Percentiles rank a stretch among this genome's conserved stretches.
phyloP scores from a whole-genome alignment of 129 eudicot genomes.

The Erigeron canadensis region DNA sequence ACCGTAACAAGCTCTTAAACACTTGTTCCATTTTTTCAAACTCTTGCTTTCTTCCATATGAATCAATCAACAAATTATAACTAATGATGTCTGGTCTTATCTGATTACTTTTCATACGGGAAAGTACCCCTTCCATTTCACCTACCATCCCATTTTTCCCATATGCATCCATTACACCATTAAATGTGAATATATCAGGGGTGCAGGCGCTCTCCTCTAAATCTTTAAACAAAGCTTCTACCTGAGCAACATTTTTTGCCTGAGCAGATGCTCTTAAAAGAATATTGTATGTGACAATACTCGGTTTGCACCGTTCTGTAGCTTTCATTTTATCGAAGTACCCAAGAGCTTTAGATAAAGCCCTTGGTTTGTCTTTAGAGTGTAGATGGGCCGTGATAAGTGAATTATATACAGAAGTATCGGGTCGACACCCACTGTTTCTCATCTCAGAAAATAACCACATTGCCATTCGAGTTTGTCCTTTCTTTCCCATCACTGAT shows the following conservation, averaged over 20 bases:
- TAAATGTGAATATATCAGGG: constrained; percentile 84
- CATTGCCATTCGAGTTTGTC: constrained; percentile 94
- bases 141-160: constrained; percentile 89
- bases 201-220: constrained; percentile 68
- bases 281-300: constrained; percentile 81
- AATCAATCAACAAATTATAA: constrained; percentile 78
- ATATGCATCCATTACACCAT: constrained; percentile 93
- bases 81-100: constrained; percentile 75
- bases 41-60: constrained; percentile 88
- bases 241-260: constrained; percentile 62
- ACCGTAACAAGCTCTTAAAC: constrained; percentile 69
- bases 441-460: constrained; percentile 98
- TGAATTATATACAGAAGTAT: constrained; percentile 89
- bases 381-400: constrained; percentile 89
- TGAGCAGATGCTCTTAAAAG: constrained; percentile 90
- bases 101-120: constrained; percentile 75
- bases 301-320: constrained; percentile 77
- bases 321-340: constrained; percentile 93
- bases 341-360: constrained; percentile 67
- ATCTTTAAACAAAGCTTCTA: constrained; percentile 66
- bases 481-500: constrained; percentile 92
- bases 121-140: constrained; percentile 78
- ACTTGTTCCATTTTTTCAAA: constrained; percentile 97
- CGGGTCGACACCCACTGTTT: constrained; percentile 89
- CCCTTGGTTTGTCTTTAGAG: constrained; percentile 76